phyloP scores from a whole-genome alignment of 306 rosid genomes.

The Rubus idaeus region DNA sequence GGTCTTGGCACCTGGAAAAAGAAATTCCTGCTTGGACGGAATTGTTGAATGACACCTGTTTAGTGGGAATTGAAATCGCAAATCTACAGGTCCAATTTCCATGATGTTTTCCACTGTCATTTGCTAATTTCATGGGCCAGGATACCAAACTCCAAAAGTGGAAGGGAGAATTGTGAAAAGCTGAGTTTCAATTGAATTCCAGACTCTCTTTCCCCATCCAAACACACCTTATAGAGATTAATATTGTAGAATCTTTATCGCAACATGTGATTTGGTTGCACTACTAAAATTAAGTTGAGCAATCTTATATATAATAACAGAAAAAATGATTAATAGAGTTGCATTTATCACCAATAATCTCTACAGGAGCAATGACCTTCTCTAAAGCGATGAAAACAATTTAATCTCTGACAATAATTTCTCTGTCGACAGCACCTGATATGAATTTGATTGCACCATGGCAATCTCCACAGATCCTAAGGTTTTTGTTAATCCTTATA shows the following conservation, averaged over 20 bases:
- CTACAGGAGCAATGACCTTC: conserved; percentile 61
- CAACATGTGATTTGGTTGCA: neutral
- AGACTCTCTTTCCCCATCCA: neutral
- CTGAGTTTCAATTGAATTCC: neutral
- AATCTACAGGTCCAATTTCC: neutral
- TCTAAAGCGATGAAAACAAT: conserved; percentile 63
- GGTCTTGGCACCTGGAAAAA: neutral
- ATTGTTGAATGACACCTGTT: neutral
- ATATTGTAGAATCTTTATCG: neutral
- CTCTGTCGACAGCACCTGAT: conserved; percentile 61
- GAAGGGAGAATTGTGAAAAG: neutral
- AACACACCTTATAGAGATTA: neutral
- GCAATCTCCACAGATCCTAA: conserved; percentile 48
- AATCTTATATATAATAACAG: neutral
- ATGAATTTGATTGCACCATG: conserved; percentile 48
- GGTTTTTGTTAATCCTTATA: conserved; percentile 64
- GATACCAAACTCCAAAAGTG: neutral
- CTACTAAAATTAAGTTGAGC: neutral
- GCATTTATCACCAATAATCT: conserved; percentile 59
- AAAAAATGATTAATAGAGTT: neutral
- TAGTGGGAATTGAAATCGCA: neutral
- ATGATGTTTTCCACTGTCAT: neutral
- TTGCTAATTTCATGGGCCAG: neutral
- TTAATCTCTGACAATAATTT: conserved; percentile 70
- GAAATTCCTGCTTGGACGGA: neutral